phyloP scores from a whole-genome alignment of 495 filamentous ascomycete species.

The Aspergillus egyptiacus region DNA sequence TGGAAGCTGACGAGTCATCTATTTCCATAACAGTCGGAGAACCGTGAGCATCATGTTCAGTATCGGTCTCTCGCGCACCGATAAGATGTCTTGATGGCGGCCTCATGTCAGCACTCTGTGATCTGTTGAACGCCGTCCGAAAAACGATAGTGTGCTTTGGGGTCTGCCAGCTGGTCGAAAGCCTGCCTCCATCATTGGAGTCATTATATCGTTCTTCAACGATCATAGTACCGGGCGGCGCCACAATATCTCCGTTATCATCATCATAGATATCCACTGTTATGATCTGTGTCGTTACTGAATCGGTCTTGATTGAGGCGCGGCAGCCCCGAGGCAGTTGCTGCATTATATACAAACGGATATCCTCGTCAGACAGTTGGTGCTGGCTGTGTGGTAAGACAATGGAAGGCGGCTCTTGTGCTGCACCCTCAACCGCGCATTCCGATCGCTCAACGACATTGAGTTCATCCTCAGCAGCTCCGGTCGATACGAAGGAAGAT shows the following conservation, averaged over 20 bases:
- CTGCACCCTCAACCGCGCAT: conserved; percentile 19
- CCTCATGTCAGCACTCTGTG: conserved; percentile 36
- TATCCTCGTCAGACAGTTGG: conserved; percentile 39
- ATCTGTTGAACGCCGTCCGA: conserved; percentile 40
- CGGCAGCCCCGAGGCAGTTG: conserved; percentile 41
- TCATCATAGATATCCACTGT: conserved; percentile 66
- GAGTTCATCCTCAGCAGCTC: conserved; percentile 36
- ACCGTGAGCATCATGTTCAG: neutral
- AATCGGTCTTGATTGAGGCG: conserved; percentile 60
- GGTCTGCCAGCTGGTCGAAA: conserved; percentile 15
- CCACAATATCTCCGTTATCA: conserved; percentile 50
- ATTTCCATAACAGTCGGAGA: neutral
- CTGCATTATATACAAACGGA: conserved; percentile 40
- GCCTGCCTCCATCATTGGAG: conserved; percentile 20
- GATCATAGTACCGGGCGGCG: conserved; percentile 62
- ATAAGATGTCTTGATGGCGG: conserved; percentile 15
- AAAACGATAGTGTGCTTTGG: conserved; percentile 43
- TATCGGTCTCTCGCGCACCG: neutral
- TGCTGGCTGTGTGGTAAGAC: conserved; percentile 30
- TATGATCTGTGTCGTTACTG: conserved; percentile 61
- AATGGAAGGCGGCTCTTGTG: conserved; percentile 21
- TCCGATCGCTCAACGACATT: conserved; percentile 43
- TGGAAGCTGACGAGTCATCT: neutral
- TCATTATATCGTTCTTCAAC: conserved; percentile 51
- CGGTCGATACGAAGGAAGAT: conserved; percentile 37